Evolutionary conservation across 805 yeast species (phyloP), one percentile per base, ranked within the genome.

Genomic region (Lachancea mirantina): DNA sequence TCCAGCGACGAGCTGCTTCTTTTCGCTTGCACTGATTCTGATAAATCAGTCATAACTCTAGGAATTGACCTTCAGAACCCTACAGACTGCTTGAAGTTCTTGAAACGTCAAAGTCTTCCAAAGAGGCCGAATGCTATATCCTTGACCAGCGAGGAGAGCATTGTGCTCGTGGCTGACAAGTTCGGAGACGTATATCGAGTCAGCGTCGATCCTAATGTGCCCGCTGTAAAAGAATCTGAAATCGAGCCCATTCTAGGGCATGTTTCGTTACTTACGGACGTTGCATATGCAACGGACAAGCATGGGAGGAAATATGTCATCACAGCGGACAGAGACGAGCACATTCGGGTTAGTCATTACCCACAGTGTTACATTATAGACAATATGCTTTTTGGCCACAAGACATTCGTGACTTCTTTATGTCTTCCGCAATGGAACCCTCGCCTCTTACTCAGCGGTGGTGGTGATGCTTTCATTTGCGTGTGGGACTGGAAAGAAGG

Each of bases 271-370:
- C 70, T 92, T 40, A 82, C 94, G n/a, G 85, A 78, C 41, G 70
- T 88, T 2, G 34, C 42, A n/a, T 31, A 47, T 29, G 36, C 40
- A 2, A 36, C 30, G 17, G 47, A 46, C 30, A 18, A 46, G 1
- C 27, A 42, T 0, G 70, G 67, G 6, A 70, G 71, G 38, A 34
- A 56, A 26, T 80, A 59, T 39, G 55, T 88, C 10, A 67, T 89
- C 35, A 77, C 94, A 2, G 76, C 88, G 23, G 99, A 92, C 62
- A 72, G 98, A 59, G 99, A 92, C 59, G 99, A 92, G 59, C 99
- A 94, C 57, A 81, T 92, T 41, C 72, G 94, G 54, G 68, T 92
- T 11, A 74, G 95, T 2, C 70, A 75, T 43, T 85, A 71, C 48
- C 97, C 96, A 2, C 70, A 78, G 41, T 65, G 88, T 3, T 84